A percentile compares a stretch with the other conserved stretches of the same genome.
phyloP scores from a whole-genome alignment of 2,329 filamentous ascomycete species.

The Monosporascus ibericus region DNA sequence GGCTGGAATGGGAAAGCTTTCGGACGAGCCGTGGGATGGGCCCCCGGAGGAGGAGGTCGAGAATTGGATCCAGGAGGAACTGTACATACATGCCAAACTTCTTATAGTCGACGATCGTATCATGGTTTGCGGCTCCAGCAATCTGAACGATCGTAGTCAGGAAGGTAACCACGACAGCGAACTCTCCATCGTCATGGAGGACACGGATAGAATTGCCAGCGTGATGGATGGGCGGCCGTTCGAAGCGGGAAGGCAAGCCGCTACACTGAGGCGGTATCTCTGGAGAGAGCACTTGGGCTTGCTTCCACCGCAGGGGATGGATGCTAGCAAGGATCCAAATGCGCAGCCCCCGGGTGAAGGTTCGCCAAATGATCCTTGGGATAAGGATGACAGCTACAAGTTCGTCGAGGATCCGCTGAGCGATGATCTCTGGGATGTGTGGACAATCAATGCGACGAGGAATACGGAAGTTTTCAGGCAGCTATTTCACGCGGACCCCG shows the following conservation, averaged over 20 bases:
- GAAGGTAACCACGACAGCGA: conserved; percentile 87
- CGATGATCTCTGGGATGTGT: conserved; percentile 61
- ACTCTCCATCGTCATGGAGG: conserved; percentile 83
- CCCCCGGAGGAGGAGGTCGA: conserved; percentile 69
- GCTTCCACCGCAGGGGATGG: conserved; percentile 64
- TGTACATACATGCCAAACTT: conserved; percentile 91
- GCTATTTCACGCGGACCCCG: conserved; percentile 81
- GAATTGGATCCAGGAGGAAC: conserved; percentile 91
- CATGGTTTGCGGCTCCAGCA: conserved; percentile 80
- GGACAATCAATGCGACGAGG: conserved; percentile 60
- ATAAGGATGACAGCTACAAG: conserved; percentile 54
- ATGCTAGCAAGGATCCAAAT: conserved; percentile 63
- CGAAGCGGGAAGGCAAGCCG: conserved; percentile 73
- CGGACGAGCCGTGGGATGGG: conserved; percentile 71
- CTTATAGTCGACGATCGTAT: conserved; percentile 83
- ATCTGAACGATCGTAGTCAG: conserved; percentile 87
- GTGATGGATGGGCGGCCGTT: conserved; percentile 75
- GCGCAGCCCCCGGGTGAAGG: conserved; percentile 64
- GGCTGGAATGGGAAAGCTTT: conserved; percentile 56
- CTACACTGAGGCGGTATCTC: conserved; percentile 72
- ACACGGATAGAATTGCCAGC: conserved; percentile 63
- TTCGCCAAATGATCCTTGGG: conserved; percentile 57
- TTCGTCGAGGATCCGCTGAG: conserved; percentile 67
- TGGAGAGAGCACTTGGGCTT: conserved; percentile 90
- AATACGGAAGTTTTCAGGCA: conserved; percentile 75